Conservation (phyloP, 1,284 basidiomycete genomes). For the Inonotus obliquus region DNA sequence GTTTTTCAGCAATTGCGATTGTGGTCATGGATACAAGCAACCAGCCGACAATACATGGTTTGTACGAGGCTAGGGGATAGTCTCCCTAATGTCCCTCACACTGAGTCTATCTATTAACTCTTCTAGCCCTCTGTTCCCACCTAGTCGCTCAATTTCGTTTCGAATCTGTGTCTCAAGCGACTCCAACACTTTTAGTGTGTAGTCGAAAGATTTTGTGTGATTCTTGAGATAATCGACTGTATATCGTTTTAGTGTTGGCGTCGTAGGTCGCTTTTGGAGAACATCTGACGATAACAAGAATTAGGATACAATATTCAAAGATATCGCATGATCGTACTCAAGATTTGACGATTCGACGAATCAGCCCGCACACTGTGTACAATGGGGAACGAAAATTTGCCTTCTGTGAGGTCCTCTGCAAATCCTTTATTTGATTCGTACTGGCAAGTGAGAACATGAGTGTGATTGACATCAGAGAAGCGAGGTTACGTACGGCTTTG, state of each 20-base stretch:
- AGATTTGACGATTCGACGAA: constrained; percentile 65
- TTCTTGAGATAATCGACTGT: constrained; percentile 73
- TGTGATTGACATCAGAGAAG: background rate
- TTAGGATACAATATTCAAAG: background rate
- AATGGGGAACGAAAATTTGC: constrained; percentile 96
- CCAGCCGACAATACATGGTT: no score
- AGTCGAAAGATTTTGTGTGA: constrained; percentile 73
- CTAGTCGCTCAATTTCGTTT: constrained; percentile 51
- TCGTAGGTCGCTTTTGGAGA: constrained; percentile 81
- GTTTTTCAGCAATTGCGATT: background rate
- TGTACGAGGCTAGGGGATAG: background rate
- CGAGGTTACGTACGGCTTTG: constrained; percentile 48
- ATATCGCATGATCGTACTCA: constrained; percentile 52
- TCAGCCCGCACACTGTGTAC: constrained; percentile 85
- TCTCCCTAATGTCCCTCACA: constrained; percentile 22
- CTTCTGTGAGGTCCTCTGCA: constrained; percentile 92
- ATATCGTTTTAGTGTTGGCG: constrained; percentile 74
- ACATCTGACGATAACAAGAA: constrained; percentile 51
- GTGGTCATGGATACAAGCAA: no score
- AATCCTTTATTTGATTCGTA: constrained; percentile 93
- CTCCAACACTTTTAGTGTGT: constrained; percentile 59
- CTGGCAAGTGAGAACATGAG: constrained; percentile 35
- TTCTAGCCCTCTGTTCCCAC: constrained; percentile 50
- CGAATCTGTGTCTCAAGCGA: constrained; percentile 52
- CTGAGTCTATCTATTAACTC: constrained; percentile 41